Percentiles rank a stretch among this genome's conserved stretches.
phyloP scores from a whole-genome alignment of 2,329 filamentous ascomycete species.

The Raffaelea deltoideospora region DNA sequence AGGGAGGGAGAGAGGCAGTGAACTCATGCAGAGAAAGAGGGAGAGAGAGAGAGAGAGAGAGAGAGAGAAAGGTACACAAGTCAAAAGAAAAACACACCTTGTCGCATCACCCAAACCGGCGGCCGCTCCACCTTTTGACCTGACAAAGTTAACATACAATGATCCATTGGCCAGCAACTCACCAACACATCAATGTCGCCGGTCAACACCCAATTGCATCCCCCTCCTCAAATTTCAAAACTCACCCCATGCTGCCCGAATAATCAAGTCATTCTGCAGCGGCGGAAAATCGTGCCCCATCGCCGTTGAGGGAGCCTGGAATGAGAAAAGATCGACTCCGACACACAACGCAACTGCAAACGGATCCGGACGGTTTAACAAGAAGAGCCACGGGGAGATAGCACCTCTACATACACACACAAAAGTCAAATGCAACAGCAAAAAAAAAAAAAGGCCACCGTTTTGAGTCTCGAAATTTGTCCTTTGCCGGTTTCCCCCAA shows the following conservation, averaged over 20 bases:
- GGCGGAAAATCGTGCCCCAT: constrained; percentile 66
- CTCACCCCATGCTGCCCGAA: constrained; percentile 78
- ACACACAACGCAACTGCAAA: too few relatives aligned
- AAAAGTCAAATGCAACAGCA: neutral
- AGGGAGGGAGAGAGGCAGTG: neutral
- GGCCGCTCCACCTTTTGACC: constrained; percentile 84
- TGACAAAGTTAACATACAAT: constrained; percentile 19
- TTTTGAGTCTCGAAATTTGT: neutral
- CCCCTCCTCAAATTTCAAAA: neutral
- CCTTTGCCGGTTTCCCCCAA: too few relatives aligned
- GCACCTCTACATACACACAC: too few relatives aligned
- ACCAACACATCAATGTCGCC: constrained; percentile 4
- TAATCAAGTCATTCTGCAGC: constrained; percentile 80
- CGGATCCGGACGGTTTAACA: too few relatives aligned
- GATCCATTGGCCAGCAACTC: too few relatives aligned
- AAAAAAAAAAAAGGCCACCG: constrained; percentile 1
- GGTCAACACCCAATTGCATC: constrained; percentile 2
- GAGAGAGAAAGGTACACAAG: neutral
- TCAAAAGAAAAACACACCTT: constrained; percentile 40
- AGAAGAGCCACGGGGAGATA: too few relatives aligned
- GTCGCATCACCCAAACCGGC: constrained; percentile 98
- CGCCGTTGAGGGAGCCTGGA: too few relatives aligned
- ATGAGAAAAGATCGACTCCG: too few relatives aligned
- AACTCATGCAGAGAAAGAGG: neutral
- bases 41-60: neutral